Percentiles rank a stretch among this genome's conserved stretches.
phyloP scores from a whole-genome alignment of 805 yeast genomes.

The Lachancea cidri region DNA sequence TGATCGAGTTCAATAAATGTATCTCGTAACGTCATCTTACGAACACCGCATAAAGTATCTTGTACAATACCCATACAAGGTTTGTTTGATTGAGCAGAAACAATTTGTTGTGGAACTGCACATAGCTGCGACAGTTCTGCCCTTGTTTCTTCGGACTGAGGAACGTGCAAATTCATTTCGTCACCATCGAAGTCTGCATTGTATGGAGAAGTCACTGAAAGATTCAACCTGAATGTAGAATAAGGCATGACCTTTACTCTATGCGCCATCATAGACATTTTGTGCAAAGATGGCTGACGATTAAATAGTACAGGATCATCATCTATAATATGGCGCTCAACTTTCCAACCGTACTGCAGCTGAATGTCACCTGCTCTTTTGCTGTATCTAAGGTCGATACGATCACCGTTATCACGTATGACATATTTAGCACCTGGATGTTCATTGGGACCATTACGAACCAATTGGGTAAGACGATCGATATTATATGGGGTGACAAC shows the following conservation, averaged over 20 bases:
- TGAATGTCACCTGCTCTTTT: conserved; percentile 98
- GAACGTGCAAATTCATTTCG: conserved; percentile 99
- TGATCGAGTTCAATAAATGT: conserved; percentile 84
- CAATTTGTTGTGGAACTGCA: conserved; percentile 96
- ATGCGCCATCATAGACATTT: conserved; percentile 99
- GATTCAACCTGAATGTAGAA: conserved; percentile 91
- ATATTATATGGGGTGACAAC: conserved; percentile 96
- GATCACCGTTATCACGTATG: conserved; percentile 96
- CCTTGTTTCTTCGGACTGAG: conserved; percentile 96
- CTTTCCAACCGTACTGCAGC: conserved; percentile 98
- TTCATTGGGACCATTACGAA: conserved; percentile 97
- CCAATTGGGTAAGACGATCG: conserved; percentile 85
- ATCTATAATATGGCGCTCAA: conserved; percentile 96
- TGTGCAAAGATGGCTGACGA: conserved; percentile 98
- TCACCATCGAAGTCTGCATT: conserved; percentile 99
- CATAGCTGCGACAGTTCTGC: conserved; percentile 93
- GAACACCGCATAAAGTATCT: conserved; percentile 94
- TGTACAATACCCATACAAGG: conserved; percentile 99
- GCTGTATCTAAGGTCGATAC: conserved; percentile 94
- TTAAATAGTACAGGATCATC: conserved; percentile 96
- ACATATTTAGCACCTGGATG: conserved; percentile 99
- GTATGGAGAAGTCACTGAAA: conserved; percentile 98
- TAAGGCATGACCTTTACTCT: conserved; percentile 98
- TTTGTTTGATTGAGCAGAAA: conserved; percentile 96
- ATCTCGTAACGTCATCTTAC: conserved; percentile 93